Evolutionary conservation across 2,329 filamentous ascomycete species (phyloP), one percentile per base, ranked within the genome.

Genomic region (Cercospora berteroae): DNA sequence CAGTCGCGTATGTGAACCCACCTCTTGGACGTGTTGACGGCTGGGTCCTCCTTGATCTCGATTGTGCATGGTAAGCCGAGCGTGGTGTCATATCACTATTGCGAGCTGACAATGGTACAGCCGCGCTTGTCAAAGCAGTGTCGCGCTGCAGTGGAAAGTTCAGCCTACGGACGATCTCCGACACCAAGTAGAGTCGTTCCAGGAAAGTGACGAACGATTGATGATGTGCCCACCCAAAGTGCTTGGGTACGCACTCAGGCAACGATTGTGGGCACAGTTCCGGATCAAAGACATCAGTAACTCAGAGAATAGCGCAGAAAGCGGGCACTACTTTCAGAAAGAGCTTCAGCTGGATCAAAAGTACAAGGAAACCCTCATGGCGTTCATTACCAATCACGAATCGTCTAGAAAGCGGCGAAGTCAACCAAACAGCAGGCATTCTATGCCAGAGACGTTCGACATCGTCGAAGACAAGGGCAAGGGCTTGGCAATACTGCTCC

Each of bases 401-500:
- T 39, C 36, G 16, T 39, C 36, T 8, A 39, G 36, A 6, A 39
- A 39, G 16, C 36, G 36, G 36, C 16, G 36, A 5, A 39, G 36
- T 8, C 36, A 39, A 39, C 16, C 36, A 8, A n/a, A 39, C 36
- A 39, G 5, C 6, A 39, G 6, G 6, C 16, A 39, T n/a, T 39
- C 36, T 8, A 39, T 39, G 36, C 36, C 36, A 39, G 36, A 39
- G 36, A 39, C 42, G 18, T 23, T 48, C n/a, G 67, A 69, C 23
- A 48, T 70, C 13, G 62, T 70, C 5, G 66, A 65, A 33, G 64
- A 66, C 27, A 70, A 70, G 50, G 68, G 68, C n/a, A 55, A 64
- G 27, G 79, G 79, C 0, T 66, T 80, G 0, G 68, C 78, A 8
- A 71, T 81, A 3, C 73, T 81, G 0, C 66, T 82, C 0, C 75